Conservation (phyloP, 2,329 filamentous ascomycete genomes). For the Pseudogymnoascus sp. region DNA sequence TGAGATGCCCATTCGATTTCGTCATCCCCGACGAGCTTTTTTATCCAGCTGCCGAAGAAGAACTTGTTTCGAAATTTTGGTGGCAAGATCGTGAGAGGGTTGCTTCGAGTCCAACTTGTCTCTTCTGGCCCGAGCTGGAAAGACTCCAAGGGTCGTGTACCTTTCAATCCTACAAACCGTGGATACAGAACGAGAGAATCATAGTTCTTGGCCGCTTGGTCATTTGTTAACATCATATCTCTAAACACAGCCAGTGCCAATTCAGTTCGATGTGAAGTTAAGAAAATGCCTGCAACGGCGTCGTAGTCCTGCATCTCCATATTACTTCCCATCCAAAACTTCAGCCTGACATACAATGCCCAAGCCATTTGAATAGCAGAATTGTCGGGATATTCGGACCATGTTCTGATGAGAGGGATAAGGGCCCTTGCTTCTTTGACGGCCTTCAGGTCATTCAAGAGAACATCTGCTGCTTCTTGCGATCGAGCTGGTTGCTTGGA, state of each 20-base stretch:
- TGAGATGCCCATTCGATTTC: constrained; percentile 63
- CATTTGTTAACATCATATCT: constrained; percentile 64
- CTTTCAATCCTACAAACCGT: constrained; percentile 10
- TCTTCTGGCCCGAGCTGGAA: constrained; percentile 19
- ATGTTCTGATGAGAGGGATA: constrained; percentile 62
- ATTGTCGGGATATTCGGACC: constrained; percentile 41
- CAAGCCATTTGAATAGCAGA: constrained; percentile 52
- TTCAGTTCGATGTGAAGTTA: constrained; percentile 56
- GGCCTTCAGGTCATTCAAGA: constrained; percentile 39
- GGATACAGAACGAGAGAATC: constrained; percentile 23
- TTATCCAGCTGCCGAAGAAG: constrained; percentile 84
- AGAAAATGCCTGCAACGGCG: constrained; percentile 60
- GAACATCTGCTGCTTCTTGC: constrained; percentile 45
- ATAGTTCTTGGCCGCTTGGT: constrained; percentile 12
- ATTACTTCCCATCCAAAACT: constrained; percentile 47
- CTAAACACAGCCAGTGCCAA: constrained; percentile 70
- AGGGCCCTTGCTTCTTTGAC: constrained; percentile 48
- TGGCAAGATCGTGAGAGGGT: constrained; percentile 42
- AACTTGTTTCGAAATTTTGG: constrained; percentile 59
- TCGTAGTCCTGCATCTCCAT: constrained; percentile 73
- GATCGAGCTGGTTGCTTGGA: constrained; percentile 52
- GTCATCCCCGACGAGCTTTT: constrained; percentile 67
- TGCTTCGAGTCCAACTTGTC: constrained; percentile 30
- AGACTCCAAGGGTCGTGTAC: constrained; percentile 13
- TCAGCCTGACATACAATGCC: constrained; percentile 58